Conservation (phyloP, 805 yeast genomes). For the Lipomyces spencermartinsiae region DNA sequence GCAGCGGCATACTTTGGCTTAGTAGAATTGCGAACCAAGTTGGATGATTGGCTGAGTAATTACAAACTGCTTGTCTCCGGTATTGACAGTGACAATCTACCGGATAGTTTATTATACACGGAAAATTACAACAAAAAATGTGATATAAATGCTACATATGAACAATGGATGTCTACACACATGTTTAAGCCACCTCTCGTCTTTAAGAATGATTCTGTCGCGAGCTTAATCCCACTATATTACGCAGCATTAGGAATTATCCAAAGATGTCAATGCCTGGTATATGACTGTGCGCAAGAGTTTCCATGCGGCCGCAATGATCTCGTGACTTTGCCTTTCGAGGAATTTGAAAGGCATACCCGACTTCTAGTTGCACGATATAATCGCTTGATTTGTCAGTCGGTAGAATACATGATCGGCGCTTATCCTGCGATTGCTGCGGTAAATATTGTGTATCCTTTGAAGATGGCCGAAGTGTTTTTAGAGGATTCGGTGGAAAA, state of each 20-base stretch:
- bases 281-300: slow-evolving; percentile 1
- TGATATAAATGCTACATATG: neutral
- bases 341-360: neutral
- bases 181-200: neutral
- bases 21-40: neutral
- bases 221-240: neutral
- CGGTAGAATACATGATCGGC: neutral
- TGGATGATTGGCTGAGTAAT: neutral
- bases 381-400: slow-evolving; percentile 6
- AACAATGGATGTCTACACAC: slow-evolving; percentile 1
- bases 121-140: neutral
- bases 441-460: neutral
- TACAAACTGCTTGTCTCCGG: neutral
- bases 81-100: neutral
- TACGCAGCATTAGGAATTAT: slow-evolving; percentile 1
- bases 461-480: neutral
- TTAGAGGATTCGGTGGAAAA: slow-evolving; percentile 2
- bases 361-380: neutral
- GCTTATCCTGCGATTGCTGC: neutral
- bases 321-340: slow-evolving; percentile 5
- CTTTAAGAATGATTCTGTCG: neutral
- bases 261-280: neutral
- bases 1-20: neutral
- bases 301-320: neutral
- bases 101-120: neutral